Evolutionary conservation across 2,329 filamentous ascomycete species (phyloP).

Genomic region (Sporothrix pseudoabietina): DNA sequence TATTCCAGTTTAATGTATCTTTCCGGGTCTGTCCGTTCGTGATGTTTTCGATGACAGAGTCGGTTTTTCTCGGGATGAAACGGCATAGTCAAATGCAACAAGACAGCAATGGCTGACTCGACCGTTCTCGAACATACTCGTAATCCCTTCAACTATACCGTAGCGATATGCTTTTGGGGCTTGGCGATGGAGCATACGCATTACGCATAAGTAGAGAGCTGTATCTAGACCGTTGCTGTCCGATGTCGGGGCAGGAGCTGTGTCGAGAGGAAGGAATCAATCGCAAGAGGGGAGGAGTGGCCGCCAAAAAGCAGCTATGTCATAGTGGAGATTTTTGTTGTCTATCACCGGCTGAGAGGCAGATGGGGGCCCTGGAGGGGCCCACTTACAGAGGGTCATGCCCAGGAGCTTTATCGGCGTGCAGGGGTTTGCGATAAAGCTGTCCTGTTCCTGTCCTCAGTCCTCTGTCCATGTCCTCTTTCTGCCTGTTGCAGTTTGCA

Average conservation of each 20-base stretch:
- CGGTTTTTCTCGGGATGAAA: not conserved
- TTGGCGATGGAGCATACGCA: no score
- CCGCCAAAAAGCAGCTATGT: not conserved
- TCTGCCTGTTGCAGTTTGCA: not conserved
- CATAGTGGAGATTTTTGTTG: conserved; percentile 2
- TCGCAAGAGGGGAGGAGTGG: not conserved
- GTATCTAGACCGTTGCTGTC: not conserved
- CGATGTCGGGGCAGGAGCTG: conserved; percentile 7
- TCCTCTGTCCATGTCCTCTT: not conserved
- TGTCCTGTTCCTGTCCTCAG: not conserved
- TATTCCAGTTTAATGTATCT: not conserved
- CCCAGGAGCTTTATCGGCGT: conserved; percentile 16
- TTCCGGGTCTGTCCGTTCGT: not conserved
- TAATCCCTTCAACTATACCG: not conserved
- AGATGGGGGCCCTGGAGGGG: not conserved
- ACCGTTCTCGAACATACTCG: not conserved
- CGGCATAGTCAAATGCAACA: not conserved
- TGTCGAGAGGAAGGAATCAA: not conserved
- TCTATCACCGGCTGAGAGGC: not conserved
- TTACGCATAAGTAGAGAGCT: no score
- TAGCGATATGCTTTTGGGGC: not conserved
- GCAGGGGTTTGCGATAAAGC: conserved; percentile 21
- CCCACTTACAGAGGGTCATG: not conserved
- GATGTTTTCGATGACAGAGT: not conserved
- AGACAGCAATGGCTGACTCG: not conserved